Conservation (phyloP, 2,329 filamentous ascomycete genomes). For the Pezicula neosporulosa region DNA sequence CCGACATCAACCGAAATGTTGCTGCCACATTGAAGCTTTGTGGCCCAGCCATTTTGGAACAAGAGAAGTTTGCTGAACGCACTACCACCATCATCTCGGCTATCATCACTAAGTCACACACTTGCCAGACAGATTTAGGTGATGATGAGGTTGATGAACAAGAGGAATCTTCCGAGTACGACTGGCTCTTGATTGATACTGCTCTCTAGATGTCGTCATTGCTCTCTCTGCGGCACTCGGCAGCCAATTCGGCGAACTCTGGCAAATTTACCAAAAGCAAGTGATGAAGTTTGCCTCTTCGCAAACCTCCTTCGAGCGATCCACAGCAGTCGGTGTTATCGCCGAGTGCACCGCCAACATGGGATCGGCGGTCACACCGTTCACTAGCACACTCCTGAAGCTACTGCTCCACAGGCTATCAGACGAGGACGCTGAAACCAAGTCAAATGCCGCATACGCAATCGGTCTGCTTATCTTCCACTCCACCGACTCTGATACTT, state of each 20-base stretch:
- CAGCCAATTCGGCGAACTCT: constrained; percentile 76
- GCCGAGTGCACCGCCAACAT: constrained; percentile 88
- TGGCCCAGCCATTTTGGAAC: constrained; percentile 78
- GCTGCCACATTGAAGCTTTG: constrained; percentile 87
- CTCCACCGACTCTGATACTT: constrained; percentile 67
- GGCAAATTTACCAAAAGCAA: constrained; percentile 94
- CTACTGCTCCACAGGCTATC: constrained; percentile 81
- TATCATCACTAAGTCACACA: constrained; percentile 86
- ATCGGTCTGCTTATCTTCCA: constrained; percentile 80
- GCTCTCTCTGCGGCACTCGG: constrained; percentile 82
- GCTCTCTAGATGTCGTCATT: constrained; percentile 84
- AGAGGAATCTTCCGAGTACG: constrained; percentile 83
- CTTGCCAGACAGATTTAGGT: constrained; percentile 87
- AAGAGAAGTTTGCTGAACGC: constrained; percentile 70
- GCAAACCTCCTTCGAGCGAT: constrained; percentile 82
- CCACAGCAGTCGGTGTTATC: constrained; percentile 85
- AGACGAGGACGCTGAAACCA: constrained; percentile 87
- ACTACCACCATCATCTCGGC: constrained; percentile 71
- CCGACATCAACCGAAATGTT: constrained; percentile 92
- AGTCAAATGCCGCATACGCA: constrained; percentile 93
- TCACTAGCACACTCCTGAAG: constrained; percentile 73
- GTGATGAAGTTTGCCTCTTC: constrained; percentile 85
- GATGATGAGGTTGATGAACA: constrained; percentile 70
- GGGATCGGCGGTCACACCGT: constrained; percentile 75
- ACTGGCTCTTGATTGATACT: constrained; percentile 95